Evolutionary conservation across 1,139 yeast genomes (phyloP).

Genomic region (Pichia sp.): DNA sequence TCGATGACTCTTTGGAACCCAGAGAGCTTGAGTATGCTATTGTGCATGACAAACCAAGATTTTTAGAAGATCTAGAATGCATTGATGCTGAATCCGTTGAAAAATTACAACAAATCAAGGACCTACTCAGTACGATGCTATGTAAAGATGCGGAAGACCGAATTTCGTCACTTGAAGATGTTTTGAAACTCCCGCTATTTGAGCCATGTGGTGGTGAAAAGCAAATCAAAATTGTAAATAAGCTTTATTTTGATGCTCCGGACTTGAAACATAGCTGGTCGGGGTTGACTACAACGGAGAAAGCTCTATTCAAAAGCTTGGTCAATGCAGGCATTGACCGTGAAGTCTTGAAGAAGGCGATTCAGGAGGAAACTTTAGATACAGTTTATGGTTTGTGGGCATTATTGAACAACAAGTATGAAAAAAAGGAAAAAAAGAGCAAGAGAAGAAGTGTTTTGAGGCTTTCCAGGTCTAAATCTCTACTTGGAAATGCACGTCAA

Average conservation of each 20-base stretch:
- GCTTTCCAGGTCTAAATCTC: slow-evolving; percentile 22
- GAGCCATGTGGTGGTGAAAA: slow-evolving; percentile 37
- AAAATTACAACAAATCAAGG: slow-evolving; percentile 5
- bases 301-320: slow-evolving; percentile 55
- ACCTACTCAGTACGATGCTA: slow-evolving; percentile 41
- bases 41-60: slow-evolving; percentile 57
- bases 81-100: slow-evolving; percentile 3
- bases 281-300: slow-evolving; percentile 38
- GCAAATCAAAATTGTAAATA: slow-evolving; percentile 35
- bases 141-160: slow-evolving; percentile 61
- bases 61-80: slow-evolving; percentile 28
- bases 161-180: slow-evolving; percentile 49
- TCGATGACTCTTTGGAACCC: slow-evolving; percentile 77
- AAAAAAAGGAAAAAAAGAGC: slow-evolving; percentile 40
- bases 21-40: slow-evolving; percentile 54
- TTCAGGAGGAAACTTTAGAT: slow-evolving; percentile 60
- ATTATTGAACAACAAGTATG: slow-evolving; percentile 49
- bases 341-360: slow-evolving; percentile 54
- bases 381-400: slow-evolving; percentile 83
- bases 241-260: slow-evolving; percentile 30
- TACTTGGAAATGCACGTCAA: slow-evolving; percentile 19
- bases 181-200: slow-evolving; percentile 57
- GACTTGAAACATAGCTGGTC: slow-evolving; percentile 30
- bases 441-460: slow-evolving; percentile 46
- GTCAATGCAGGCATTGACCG: slow-evolving; percentile 61